Evolutionary conservation across 225 moss, liverwort and hornwort species (phyloP), one percentile per base, ranked within the genome.

Genomic region (Polytrichum commune): DNA sequence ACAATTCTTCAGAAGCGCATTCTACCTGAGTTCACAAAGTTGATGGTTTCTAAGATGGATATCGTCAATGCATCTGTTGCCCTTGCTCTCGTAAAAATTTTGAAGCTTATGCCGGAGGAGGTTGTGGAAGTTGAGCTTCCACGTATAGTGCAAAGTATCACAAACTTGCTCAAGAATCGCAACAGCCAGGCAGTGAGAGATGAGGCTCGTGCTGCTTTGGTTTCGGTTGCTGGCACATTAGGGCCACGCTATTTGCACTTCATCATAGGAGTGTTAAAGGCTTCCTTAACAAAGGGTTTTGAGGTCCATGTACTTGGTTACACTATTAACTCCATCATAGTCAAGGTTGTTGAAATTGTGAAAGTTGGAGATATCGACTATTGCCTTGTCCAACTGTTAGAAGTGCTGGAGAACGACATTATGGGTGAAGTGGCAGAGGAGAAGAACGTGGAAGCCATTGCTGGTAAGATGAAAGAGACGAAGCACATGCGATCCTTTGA

Each of bases 301-400:
- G 98, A 99, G 81, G 73, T 99, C 81, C 98, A 99, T 79, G 98
- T 99, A 27, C 77, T 99, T 65, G 98, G 98, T 63, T 99, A 93
- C 76, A 99, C 98, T 8, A 53, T 99, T 6, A 86, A 99, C 77
- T 88, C 95, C 26, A 67, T 99, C 56, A 69, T 99, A 60, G 84
- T 90, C 65, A 99, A 88, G 80, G 77, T 99, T 66, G 67, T 86
- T 55, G 88, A 89, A 33, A 80, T 53, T 30, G 76, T 89, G 81
- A 75, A 82, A 70, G 74, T 91, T 58, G 98, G 98, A 38, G 91
- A 89, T 67, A 85, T 95, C 33, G 98, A 99, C 76, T 93, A 95
- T 68, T 99, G 98, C 78, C 74, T 99, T 57, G 76, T 79, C 27
- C 81, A 87, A 79, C 80, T 99, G 16, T 69, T 95, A 82, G 93